phyloP scores from a whole-genome alignment of 345 rosid species.

The Turnera subulata region DNA sequence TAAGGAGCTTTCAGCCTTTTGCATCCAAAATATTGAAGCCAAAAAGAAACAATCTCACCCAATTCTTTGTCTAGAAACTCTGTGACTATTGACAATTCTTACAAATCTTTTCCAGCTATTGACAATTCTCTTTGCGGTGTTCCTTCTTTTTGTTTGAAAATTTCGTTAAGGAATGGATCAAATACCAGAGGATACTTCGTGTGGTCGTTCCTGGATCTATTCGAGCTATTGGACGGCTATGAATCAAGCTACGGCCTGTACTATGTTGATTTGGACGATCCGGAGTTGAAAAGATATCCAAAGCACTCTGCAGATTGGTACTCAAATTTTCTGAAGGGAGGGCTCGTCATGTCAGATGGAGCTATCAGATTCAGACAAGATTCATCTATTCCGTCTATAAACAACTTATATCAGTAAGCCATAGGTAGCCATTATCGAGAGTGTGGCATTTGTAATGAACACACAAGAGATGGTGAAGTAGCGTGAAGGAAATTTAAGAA shows the following conservation, averaged over 20 bases:
- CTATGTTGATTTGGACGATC: conserved; percentile 42
- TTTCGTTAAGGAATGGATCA: conserved; percentile 43
- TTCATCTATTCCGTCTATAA: neutral
- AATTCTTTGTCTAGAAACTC: no score
- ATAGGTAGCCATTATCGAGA: no score
- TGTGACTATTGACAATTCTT: no score
- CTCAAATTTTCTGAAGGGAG: conserved; percentile 38
- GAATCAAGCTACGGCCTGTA: conserved; percentile 36
- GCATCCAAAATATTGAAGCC: no score
- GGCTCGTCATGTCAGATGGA: conserved; percentile 9
- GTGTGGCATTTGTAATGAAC: no score
- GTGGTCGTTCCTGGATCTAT: conserved; percentile 45
- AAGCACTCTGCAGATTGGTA: conserved; percentile 57
- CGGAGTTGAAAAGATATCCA: conserved; percentile 34
- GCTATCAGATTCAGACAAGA: conserved; percentile 10
- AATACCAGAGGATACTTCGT: conserved; percentile 43
- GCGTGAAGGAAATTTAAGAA: no score
- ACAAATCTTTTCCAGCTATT: no score
- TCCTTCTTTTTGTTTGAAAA: neutral
- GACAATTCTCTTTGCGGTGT: no score
- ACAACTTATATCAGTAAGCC: no score
- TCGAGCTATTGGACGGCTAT: conserved; percentile 39
- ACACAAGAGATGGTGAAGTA: no score
- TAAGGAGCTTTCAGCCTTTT: no score
- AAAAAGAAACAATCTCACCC: no score